Evolutionary conservation across 331 rosid genomes (phyloP), one percentile per base, ranked within the genome.

Genomic region (Telfairia occidentalis): DNA sequence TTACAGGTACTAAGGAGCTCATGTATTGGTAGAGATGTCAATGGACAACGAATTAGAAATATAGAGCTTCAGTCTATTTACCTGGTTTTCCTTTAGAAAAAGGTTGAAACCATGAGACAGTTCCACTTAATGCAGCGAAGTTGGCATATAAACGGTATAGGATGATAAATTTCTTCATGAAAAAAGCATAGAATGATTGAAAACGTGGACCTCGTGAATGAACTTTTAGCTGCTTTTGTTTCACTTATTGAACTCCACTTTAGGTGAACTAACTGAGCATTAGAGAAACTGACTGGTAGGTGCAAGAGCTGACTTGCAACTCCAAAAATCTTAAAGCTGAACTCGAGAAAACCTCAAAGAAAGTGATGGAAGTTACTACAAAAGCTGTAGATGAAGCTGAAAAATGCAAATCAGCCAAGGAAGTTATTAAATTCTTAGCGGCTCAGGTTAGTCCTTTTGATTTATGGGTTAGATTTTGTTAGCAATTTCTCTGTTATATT

Each of bases 321-420:
- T 89, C 96, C 59, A 85, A 82, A 79, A 70, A 79, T 85, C 91
- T 94, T 65, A 92, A 94, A 84, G 92, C 84, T 81, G 92, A 94
- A 78, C 90, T 94, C 38, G 91, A 80, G 67, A 88, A 88, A 78
- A 87, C 92, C 78, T 66, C 90, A 80, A 88, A 83, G 75, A 85
- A 89, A 77, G 77, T 91, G 89, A 77, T 86, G 86, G 96, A 91
- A 72, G 89, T 87, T 84, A 86, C 90, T 77, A 82, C 87, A 59
- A 77, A 91, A 79, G 97, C 97, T 59, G 80, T 89, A 49, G 96
- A 88, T 58, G 97, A 94, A 87, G 90, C 96, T 53, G 92, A 81
- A 79, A 94, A 88, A 78, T 85, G 92, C 86, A 87, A 88, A 84
- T 89, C 98, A 78, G 96, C 92, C 6, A 94, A 91, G 84, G 97